Percentiles rank a stretch among this genome's conserved stretches.
These are phyloP conservation scores for Plasmodium gonderi DNA, from an alignment of 169 alveolate species.

Conservation along the genomic window DNA sequence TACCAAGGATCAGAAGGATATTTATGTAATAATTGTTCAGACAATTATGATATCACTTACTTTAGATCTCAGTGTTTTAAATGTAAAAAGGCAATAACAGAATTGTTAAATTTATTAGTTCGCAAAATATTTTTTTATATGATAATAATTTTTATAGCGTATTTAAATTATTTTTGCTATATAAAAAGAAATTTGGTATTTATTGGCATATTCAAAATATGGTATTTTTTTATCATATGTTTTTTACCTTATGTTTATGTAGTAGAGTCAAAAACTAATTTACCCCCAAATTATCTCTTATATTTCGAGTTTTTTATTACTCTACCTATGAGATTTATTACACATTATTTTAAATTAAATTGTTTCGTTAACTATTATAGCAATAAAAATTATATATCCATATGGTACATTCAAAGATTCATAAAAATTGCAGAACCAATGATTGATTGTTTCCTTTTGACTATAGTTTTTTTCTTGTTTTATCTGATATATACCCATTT, in stretches of 20 bases:
- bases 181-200: slow-evolving; percentile 62
- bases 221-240: slow-evolving; percentile 65
- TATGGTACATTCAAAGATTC: slow-evolving; percentile 74
- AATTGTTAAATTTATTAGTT: slow-evolving; percentile 19
- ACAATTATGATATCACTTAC: slow-evolving; percentile 24
- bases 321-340: slow-evolving; percentile 43
- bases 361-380: slow-evolving; percentile 34
- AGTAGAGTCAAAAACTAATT: slow-evolving; percentile 16
- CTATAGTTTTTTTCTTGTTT: not conserved
- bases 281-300: slow-evolving; percentile 2
- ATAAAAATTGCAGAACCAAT: slow-evolving; percentile 69
- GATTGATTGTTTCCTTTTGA: slow-evolving; percentile 46
- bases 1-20: slow-evolving; percentile 83
- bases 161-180: slow-evolving; percentile 71
- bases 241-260: slow-evolving; percentile 44
- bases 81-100: slow-evolving; percentile 30
- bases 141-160: slow-evolving; percentile 28
- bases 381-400: slow-evolving; percentile 20
- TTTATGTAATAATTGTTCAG: slow-evolving; percentile 79
- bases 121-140: slow-evolving; percentile 46
- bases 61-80: slow-evolving; percentile 66
- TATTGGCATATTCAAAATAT: slow-evolving; percentile 71
- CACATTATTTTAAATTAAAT: slow-evolving; percentile 43
- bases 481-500: slow-evolving; percentile 24
- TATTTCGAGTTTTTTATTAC: slow-evolving; percentile 47